Percentiles rank a stretch among this genome's conserved stretches.
Conservation (phyloP, 306 rosid genomes). For the Prunus kanzakura region DNA sequence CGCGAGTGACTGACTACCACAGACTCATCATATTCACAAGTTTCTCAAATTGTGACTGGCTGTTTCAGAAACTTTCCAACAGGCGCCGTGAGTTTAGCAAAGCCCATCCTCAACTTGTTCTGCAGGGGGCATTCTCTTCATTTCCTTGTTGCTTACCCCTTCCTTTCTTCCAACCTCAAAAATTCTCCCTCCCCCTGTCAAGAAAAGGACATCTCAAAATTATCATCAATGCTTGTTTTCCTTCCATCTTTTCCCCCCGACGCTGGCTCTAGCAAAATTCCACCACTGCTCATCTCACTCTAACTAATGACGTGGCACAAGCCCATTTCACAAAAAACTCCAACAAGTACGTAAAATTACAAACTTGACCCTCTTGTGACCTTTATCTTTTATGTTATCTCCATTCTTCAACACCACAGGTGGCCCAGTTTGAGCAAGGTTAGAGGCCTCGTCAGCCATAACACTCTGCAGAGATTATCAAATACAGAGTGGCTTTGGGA, state of each 20-base stretch:
- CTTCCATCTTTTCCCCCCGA: too few relatives aligned
- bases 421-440: background rate
- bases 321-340: background rate
- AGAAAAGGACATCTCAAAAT: constrained; percentile 16
- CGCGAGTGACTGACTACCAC: background rate
- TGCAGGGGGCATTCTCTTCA: background rate
- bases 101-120: background rate
- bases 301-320: background rate
- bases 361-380: background rate
- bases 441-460: background rate
- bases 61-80: background rate
- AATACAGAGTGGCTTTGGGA: background rate
- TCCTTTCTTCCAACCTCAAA: background rate
- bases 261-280: background rate
- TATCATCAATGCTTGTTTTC: background rate
- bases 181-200: background rate
- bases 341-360: background rate
- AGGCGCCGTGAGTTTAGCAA: background rate
- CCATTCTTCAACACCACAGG: background rate
- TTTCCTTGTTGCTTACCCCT: background rate
- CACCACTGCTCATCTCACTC: background rate
- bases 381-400: background rate
- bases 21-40: background rate
- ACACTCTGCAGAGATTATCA: background rate
- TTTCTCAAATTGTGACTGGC: background rate